These are phyloP conservation scores for Myriangium duriaei DNA, from an alignment of 2,329 filamentous ascomycete species.

Conservation along the genomic window DNA sequence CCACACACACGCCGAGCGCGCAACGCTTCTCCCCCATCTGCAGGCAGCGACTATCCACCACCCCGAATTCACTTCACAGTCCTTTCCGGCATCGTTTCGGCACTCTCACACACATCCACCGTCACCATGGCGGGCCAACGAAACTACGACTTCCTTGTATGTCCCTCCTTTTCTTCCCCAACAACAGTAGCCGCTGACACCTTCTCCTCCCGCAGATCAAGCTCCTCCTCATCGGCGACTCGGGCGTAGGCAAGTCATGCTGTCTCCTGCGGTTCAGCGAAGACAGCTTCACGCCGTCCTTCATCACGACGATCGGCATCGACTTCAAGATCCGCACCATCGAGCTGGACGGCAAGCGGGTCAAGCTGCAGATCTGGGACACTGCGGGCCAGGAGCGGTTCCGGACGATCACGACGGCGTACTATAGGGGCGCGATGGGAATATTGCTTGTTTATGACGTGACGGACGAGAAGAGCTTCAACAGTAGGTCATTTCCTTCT, in stretches of 20 bases:
- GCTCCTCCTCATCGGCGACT: slow-evolving; percentile 90
- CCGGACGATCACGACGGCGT: slow-evolving; percentile 95
- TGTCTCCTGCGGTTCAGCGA: slow-evolving; percentile 93
- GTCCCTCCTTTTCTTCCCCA: slow-evolving; percentile 20
- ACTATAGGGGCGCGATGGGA: slow-evolving; percentile 97
- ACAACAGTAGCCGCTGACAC: background rate
- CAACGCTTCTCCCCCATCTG: too few relatives aligned
- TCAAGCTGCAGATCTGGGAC: slow-evolving; percentile 99
- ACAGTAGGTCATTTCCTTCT: slow-evolving; percentile 51
- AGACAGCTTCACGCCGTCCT: slow-evolving; percentile 92
- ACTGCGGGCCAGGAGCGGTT: slow-evolving; percentile 97
- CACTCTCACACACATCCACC: too few relatives aligned
- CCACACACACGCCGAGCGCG: too few relatives aligned
- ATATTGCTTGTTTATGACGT: slow-evolving; percentile 97
- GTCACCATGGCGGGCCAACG: slow-evolving; percentile 86
- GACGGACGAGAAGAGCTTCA: slow-evolving; percentile 89
- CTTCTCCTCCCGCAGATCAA: slow-evolving; percentile 56
- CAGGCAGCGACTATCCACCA: too few relatives aligned
- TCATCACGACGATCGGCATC: slow-evolving; percentile 98
- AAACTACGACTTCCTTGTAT: slow-evolving; percentile 98
- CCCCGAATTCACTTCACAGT: too few relatives aligned
- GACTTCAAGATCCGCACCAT: slow-evolving; percentile 99
- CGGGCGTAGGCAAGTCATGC: slow-evolving; percentile 93
- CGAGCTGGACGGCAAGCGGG: slow-evolving; percentile 94
- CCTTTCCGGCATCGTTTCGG: too few relatives aligned